Evolutionary conservation across 345 rosid species (phyloP), one percentile per base, ranked within the genome.

Genomic region (Abelmoschus esculentus): DNA sequence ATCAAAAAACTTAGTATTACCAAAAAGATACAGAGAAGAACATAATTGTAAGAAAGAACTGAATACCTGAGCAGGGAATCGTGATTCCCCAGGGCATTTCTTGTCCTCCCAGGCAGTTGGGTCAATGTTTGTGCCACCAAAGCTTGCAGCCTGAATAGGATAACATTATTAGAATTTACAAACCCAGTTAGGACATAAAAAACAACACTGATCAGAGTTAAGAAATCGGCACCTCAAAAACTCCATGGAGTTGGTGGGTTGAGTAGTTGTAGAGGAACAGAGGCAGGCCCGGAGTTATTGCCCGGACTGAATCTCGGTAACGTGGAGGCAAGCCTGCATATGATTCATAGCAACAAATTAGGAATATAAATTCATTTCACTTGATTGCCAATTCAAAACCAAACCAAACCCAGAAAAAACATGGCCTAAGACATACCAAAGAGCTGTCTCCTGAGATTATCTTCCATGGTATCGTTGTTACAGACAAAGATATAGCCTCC

Each of bases 401-500:
- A 36, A 36, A 36, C 40, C 7, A 5, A 4, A 34, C 38, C 7
- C 38, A 34, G 38, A 34, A 13, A 47, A 18, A 3, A 47, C 1
- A 2, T 63, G 14, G 9, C 19, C 1, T 67, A 3, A 18, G 7
- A 47, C 81, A 42, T 85, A 90, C 96, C 99, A 62, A 96, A 96
- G 42, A 96, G 98, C 82, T 90, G 83, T 36, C 99, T 83, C 76
- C 78, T 86, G 70, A 96, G 90, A 71, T 96, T 89, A 85, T 96
- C 99, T 60, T 81, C 81, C 99, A 96, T 96, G 42, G 99, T 96
- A 61, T 96, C 99, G 61, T 96, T 96, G 86, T 96, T 92, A 83
- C 99, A 96, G 18, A 96, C 99, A 63, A 96, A 92, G 71, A 96
- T 96, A 74, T 96, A 96, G 0, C 99, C 99, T 2, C 99, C 99